A percentile compares a stretch with the other conserved stretches of the same genome.
phyloP scores from a whole-genome alignment of 2,329 filamentous ascomycete species.

The Aspergillus sp. region DNA sequence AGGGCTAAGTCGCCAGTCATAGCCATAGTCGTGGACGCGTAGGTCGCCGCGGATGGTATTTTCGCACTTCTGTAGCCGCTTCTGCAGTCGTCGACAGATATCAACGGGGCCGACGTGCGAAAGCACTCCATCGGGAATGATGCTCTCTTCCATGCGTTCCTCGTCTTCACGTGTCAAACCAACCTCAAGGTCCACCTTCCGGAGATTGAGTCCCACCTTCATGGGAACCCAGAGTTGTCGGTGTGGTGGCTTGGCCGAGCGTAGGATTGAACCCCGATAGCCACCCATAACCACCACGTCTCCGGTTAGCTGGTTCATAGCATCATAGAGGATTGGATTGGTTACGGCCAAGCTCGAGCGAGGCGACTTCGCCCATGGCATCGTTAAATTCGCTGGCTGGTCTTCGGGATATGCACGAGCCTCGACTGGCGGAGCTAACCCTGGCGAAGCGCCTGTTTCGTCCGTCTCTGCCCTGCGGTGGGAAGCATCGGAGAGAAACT shows the following conservation, averaged over 20 bases:
- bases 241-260: slow-evolving; percentile 76
- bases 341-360: slow-evolving; percentile 25
- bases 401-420: background rate
- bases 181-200: slow-evolving; percentile 88
- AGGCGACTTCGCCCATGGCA: slow-evolving; percentile 20
- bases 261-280: slow-evolving; percentile 84
- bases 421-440: background rate
- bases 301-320: slow-evolving; percentile 70
- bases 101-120: slow-evolving; percentile 89
- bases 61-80: slow-evolving; percentile 70
- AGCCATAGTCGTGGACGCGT: slow-evolving; percentile 85
- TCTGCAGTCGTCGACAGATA: slow-evolving; percentile 79
- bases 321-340: slow-evolving; percentile 55
- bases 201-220: slow-evolving; percentile 86
- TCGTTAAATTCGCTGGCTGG: background rate
- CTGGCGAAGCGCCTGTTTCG: slow-evolving; percentile 1
- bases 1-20: slow-evolving; percentile 90
- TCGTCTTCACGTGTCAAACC: slow-evolving; percentile 80
- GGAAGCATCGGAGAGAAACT: slow-evolving; percentile 32
- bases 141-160: slow-evolving; percentile 75
- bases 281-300: slow-evolving; percentile 88
- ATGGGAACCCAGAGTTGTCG: slow-evolving; percentile 93
- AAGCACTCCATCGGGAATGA: slow-evolving; percentile 85
- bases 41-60: slow-evolving; percentile 71
- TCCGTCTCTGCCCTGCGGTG: slow-evolving; percentile 16